These are phyloP conservation scores for Neltuma alba DNA, from an alignment of 306 rosid genomes.

Conservation along the genomic window DNA sequence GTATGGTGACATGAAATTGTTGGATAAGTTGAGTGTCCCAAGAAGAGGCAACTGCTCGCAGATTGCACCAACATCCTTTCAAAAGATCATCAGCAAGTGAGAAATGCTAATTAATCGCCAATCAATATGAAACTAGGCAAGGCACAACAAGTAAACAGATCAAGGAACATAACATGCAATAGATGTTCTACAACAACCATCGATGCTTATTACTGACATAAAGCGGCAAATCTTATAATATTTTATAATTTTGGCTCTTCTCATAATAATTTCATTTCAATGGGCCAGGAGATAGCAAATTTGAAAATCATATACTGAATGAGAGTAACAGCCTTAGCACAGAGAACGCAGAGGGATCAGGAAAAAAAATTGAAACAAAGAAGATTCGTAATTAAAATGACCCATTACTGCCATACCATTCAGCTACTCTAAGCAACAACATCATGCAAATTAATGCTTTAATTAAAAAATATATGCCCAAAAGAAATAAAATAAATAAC, in stretches of 20 bases:
- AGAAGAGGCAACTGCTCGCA: conserved; percentile 79
- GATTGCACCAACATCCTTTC: conserved; percentile 81
- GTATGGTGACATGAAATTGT: conserved; percentile 64
- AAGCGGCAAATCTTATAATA: background rate
- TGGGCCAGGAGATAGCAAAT: background rate
- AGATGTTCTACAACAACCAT: background rate
- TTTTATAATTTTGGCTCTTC: background rate
- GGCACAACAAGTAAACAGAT: conserved; percentile 2
- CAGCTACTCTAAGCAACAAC: background rate
- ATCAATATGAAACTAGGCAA: conserved; percentile 12
- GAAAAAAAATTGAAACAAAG: conserved; percentile 1
- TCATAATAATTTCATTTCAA: conserved; percentile 1
- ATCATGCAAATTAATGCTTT: background rate
- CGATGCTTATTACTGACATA: background rate
- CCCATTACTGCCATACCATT: background rate
- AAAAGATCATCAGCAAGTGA: conserved; percentile 36
- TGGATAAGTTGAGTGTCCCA: conserved; percentile 68
- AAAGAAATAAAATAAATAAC: conserved; percentile 13
- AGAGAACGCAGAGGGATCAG: conserved; percentile 1
- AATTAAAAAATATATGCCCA: background rate
- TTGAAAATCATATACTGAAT: background rate
- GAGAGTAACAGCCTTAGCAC: background rate
- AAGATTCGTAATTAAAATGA: background rate
- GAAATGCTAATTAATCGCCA: conserved; percentile 28
- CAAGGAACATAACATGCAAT: background rate